Evolutionary conservation across 2,329 filamentous ascomycete species (phyloP).

Genomic region (Albifimbria verrucaria): DNA sequence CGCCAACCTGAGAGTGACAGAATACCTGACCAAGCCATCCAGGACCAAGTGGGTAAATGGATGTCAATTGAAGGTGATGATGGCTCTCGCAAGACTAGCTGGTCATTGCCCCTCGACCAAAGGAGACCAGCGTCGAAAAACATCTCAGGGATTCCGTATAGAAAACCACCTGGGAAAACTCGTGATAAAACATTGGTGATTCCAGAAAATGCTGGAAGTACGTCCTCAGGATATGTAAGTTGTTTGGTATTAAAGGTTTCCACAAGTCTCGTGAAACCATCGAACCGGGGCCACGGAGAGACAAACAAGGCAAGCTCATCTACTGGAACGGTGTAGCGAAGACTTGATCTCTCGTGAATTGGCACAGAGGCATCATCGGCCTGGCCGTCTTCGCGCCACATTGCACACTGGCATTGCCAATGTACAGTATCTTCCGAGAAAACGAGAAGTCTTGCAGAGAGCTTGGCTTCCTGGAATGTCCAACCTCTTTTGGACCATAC

Average conservation of each 20-base stretch:
- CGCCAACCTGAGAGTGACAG: too few relatives aligned
- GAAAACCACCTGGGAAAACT: slow-evolving; percentile 38
- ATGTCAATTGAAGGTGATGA: neutral
- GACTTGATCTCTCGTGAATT: slow-evolving; percentile 36
- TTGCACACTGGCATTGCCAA: neutral
- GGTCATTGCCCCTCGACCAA: too few relatives aligned
- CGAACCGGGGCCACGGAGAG: slow-evolving; percentile 41
- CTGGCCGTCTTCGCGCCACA: neutral
- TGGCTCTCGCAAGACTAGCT: too few relatives aligned
- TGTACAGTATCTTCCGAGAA: neutral
- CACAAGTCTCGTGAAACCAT: slow-evolving; percentile 41
- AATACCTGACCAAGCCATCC: too few relatives aligned
- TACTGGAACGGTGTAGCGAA: slow-evolving; percentile 28
- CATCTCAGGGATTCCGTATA: slow-evolving; percentile 44
- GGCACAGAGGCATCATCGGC: neutral
- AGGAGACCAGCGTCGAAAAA: slow-evolving; percentile 42
- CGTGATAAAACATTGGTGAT: slow-evolving; percentile 40
- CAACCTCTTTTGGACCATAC: neutral
- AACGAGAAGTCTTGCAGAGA: neutral
- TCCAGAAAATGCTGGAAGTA: slow-evolving; percentile 37
- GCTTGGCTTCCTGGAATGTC: neutral
- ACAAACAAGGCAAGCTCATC: slow-evolving; percentile 34
- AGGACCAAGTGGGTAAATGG: too few relatives aligned
- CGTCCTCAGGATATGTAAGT: slow-evolving; percentile 38
- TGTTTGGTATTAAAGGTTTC: slow-evolving; percentile 39